A percentile compares a stretch with the other conserved stretches of the same genome.
Conservation (phyloP, 2,329 filamentous ascomycete genomes). For the Diaporthe citrichinensis region DNA sequence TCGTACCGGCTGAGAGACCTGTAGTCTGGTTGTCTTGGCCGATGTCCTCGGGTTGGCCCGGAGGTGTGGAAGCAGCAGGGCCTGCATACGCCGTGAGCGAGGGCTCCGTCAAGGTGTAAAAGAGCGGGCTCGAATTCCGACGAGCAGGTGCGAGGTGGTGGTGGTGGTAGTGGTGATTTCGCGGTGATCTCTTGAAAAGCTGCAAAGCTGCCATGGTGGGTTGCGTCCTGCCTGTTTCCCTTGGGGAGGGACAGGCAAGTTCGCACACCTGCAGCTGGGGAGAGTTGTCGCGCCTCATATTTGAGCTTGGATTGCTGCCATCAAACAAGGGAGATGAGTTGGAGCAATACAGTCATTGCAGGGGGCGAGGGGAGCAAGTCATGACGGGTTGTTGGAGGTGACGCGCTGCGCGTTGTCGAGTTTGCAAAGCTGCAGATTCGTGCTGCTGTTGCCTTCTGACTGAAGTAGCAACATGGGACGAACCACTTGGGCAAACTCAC, state of each 20-base stretch:
- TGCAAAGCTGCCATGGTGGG: neutral
- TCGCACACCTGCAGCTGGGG: neutral
- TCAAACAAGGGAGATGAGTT: neutral
- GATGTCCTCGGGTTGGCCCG: neutral
- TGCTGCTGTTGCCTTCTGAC: neutral
- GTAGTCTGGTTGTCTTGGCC: neutral
- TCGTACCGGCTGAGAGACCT: constrained; percentile 16
- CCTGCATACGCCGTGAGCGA: neutral
- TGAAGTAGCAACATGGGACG: neutral
- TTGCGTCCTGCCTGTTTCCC: constrained; percentile 15
- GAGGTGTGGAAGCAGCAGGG: neutral
- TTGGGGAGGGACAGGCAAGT: constrained; percentile 1
- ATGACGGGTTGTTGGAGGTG: neutral
- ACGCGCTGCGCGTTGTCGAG: neutral
- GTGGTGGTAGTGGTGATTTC: neutral
- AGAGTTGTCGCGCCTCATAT: constrained; percentile 10
- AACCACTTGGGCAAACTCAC: constrained; percentile 6
- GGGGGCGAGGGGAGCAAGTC: neutral
- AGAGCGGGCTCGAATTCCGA: neutral
- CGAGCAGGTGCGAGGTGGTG: neutral
- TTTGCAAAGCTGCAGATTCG: neutral
- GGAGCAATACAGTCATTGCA: neutral
- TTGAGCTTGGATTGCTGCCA: neutral
- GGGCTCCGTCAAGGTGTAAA: neutral
- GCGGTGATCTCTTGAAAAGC: neutral